Base-by-base conservation (phyloP, 2,329 filamentous ascomycete species). In the Xylaria sp. region DNA sequence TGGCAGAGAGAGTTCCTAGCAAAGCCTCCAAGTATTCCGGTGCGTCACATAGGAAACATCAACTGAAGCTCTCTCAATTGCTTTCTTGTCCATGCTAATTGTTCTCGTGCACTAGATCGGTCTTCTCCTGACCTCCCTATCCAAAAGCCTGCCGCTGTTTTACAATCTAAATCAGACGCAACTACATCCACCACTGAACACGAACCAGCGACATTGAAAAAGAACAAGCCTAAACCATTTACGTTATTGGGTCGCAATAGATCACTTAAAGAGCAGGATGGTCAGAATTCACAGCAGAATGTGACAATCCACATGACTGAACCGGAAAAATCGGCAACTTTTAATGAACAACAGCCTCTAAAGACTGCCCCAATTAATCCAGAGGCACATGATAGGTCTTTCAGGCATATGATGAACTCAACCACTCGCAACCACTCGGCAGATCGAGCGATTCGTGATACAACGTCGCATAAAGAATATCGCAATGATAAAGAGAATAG, bases 341-440 rank as follows among this genome's bases (percentile, higher is more conserved):
- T 68, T 35, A 78, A 81, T 32, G 80, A 80, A 10, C 80, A 82
- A 32, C 82, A 84, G 18, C 82, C 78, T 63, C 73, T 89, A 61
- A 90, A 86, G 77, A 90, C 90, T 1, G 88, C 92, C 10, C 89
- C 91, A 1, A 79, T 90, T 40, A 86, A 88, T 25, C 50, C 81
- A 44, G 78, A 79, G 25, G 71, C 70, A 8, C 87, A 88, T 74
- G 92, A 94, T 65, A 87, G 90, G 73, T 86, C 89, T 2, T 89
- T 91, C 74, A 87, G 88, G 73, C 87, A 91, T 53, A 90, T 91
- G 82, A 90, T 92, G 83, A 84, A 82, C 70, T 88, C 91, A 35
- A 84, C 85, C 27, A 80, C 85, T 64, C 87, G 92, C 70, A 93
- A 92, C 73, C 90, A 91, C 73, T 94, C 92, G 3, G 89, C 90